These are phyloP conservation scores for Lepraria neglecta DNA, from an alignment of 495 filamentous ascomycete species.

Conservation along the genomic window DNA sequence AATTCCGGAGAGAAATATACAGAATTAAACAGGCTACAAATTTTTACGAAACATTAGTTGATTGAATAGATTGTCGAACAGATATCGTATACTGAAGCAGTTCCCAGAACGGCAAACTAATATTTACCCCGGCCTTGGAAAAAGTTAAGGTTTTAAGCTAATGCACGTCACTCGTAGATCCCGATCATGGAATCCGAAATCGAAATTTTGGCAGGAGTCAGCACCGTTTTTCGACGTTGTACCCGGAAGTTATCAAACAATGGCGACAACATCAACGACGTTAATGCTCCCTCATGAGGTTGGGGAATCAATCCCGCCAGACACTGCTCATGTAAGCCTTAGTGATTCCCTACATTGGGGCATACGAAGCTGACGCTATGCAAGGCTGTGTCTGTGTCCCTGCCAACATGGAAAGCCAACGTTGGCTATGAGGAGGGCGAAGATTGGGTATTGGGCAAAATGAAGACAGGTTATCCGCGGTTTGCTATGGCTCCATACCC, in stretches of 20 bases:
- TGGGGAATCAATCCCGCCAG: conserved; percentile 32
- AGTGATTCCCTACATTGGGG: not conserved
- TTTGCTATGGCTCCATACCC: conserved; percentile 28
- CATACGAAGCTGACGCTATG: conserved; percentile 12
- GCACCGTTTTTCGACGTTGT: not conserved
- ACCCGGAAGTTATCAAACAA: not conserved
- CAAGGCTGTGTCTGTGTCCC: conserved; percentile 90
- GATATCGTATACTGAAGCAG: too few species aligned
- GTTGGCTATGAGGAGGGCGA: conserved; percentile 91
- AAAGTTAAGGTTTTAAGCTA: not conserved
- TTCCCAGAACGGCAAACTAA: too few species aligned
- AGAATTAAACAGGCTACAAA: too few species aligned
- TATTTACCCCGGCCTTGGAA: too few species aligned
- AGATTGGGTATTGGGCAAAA: conserved; percentile 72
- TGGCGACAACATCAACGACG: conserved; percentile 6
- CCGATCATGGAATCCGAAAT: not conserved
- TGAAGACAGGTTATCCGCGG: conserved; percentile 89
- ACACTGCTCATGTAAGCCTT: conserved; percentile 49
- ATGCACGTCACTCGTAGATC: conserved; percentile 1
- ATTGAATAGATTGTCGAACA: too few species aligned
- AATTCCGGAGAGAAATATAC: too few species aligned
- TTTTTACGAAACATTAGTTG: too few species aligned
- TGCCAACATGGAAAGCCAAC: conserved; percentile 89
- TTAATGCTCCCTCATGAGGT: conserved; percentile 14
- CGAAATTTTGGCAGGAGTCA: conserved; percentile 6